Evolutionary conservation across 1,284 basidiomycete species (phyloP).

Genomic region (Cutaneotrichosporon sp.): DNA sequence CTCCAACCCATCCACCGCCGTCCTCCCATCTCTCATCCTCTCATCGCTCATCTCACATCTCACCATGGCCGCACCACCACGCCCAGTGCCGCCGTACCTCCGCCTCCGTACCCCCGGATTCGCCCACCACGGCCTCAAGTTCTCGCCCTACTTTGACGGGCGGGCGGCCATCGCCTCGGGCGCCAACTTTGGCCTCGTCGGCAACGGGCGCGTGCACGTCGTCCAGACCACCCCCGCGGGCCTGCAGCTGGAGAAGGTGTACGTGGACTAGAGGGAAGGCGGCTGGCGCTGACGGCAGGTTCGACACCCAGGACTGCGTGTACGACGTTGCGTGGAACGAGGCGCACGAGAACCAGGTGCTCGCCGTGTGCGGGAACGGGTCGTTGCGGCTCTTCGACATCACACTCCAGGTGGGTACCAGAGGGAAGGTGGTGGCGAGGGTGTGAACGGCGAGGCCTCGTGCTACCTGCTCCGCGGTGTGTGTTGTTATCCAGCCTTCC

Average conservation of each 20-base stretch:
- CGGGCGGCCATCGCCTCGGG: conserved; percentile 83
- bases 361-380: conserved; percentile 86
- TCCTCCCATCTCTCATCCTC: neutral
- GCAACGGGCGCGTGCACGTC: conserved; percentile 84
- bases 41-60: neutral
- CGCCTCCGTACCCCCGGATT: conserved; percentile 68
- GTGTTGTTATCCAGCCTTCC: too few relatives aligned
- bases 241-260: conserved; percentile 68
- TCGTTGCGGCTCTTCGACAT: conserved; percentile 90
- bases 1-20: neutral
- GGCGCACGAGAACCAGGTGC: conserved; percentile 86
- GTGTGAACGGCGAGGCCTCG: too few relatives aligned
- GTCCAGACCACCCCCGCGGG: conserved; percentile 61
- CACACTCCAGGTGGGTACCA: conserved; percentile 70
- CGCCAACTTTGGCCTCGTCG: conserved; percentile 93
- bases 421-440: neutral
- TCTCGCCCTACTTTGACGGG: conserved; percentile 87
- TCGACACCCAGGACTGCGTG: conserved; percentile 89
- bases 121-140: conserved; percentile 83
- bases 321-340: conserved; percentile 94
- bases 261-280: too few relatives aligned
- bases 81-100: conserved; percentile 16
- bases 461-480: too few relatives aligned
- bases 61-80: neutral
- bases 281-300: conserved; percentile 58